Base-by-base conservation (phyloP, 352 stramenopile species). In the Phytophthora pini region DNA sequence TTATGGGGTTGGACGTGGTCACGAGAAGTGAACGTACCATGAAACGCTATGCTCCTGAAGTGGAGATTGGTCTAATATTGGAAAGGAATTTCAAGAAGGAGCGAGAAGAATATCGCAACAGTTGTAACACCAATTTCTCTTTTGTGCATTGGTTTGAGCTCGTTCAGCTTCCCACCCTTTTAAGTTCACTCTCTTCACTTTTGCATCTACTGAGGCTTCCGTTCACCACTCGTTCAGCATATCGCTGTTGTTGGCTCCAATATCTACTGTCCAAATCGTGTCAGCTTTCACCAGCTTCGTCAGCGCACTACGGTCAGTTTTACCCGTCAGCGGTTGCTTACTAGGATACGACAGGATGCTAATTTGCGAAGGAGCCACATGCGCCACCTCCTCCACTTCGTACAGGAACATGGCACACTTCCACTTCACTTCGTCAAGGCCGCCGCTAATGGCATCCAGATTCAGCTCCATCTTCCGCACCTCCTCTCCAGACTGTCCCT, bases 381-480 rank as follows among this genome's bases (percentile, higher is more conserved):
- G 82, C 1, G 87, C 65, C 13, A 95, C 87, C 63, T 93, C 87
- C 26, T 95, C 87, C 10, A 88, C 74, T 40, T 95, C 87, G 56
- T 93, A 95, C 39, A 95, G 46, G 55, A 92, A 95, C 45, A 89
- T 72, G 9, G 87, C 87, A 38, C 87, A 95, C 49, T 91, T 90
- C 87, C 87, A 95, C 65, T 95, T 95, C 31, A 93, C 82, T 72
- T 95, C 80, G 63, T 95, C 87, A 20, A 95, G 74, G 7, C 87
- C 87, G 38, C 87, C 87, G 55, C 70, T 93, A 69, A 95, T 95
- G 27, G 77, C 74, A 45, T 95, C 87, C 70, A 95, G 73, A 51
- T 92, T 82, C 17, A 93, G 59, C 55, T 95, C 87, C 79, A 95
- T 90, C 56, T 79, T 77, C 31, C 80, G 74, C 15, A 92, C 80